Conservation (phyloP, 176 grass and related monocot species). For the Eremochloa ophiuroides region DNA sequence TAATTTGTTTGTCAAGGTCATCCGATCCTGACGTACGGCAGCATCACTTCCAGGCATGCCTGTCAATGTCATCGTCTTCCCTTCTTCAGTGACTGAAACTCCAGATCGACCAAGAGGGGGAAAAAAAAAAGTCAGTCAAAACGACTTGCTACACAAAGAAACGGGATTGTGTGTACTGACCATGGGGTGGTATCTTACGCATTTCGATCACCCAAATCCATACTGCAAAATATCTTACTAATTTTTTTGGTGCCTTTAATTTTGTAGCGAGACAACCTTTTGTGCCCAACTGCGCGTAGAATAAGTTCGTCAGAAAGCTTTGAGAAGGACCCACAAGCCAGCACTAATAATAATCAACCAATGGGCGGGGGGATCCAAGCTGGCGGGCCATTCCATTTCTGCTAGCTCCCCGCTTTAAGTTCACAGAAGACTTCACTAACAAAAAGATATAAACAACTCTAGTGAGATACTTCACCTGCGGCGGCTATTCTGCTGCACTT, state of each 20-base stretch:
- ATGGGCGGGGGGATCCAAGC: not conserved
- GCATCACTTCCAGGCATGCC: not conserved
- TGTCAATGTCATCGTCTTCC: not conserved
- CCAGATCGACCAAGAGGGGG: not conserved
- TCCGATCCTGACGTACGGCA: not conserved
- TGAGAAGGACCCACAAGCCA: not conserved
- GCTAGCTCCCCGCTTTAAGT: conserved; percentile 1
- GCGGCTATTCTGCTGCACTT: not conserved
- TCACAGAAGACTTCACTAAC: not conserved
- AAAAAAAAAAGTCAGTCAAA: not conserved
- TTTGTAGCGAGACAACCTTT: too few relatives aligned
- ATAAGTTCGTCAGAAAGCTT: not conserved
- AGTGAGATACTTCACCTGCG: not conserved
- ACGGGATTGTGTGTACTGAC: not conserved
- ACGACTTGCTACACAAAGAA: not conserved
- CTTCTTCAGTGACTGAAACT: not conserved
- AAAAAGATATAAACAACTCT: not conserved
- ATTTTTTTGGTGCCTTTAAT: too few relatives aligned
- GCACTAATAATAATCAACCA: not conserved
- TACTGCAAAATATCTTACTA: too few relatives aligned
- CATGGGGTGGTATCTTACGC: not conserved
- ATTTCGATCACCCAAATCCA: too few relatives aligned
- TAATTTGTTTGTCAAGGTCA: not conserved
- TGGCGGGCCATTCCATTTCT: not conserved
- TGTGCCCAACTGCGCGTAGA: not conserved